Evolutionary conservation across 1,284 basidiomycete genomes (phyloP).

Genomic region (Leucoagaricus sp.): DNA sequence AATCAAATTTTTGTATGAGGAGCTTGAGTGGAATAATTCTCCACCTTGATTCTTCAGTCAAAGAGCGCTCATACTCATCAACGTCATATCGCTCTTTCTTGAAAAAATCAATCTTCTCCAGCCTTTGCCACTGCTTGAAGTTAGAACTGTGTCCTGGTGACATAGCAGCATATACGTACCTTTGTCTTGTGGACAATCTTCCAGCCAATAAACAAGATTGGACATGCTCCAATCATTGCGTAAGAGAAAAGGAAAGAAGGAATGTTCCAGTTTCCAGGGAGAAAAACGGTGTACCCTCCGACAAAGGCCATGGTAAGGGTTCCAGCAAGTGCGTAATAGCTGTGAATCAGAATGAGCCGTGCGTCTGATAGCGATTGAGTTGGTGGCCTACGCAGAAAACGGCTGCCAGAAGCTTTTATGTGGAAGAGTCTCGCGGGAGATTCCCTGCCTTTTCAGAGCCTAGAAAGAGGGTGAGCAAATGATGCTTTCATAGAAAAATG

Average conservation of each 20-base stretch:
- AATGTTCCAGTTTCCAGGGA: constrained; percentile 54
- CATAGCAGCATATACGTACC: constrained; percentile 28
- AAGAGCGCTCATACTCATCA: constrained; percentile 38
- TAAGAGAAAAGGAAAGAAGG: constrained; percentile 59
- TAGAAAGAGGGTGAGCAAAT: constrained; percentile 23
- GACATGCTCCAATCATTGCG: constrained; percentile 54
- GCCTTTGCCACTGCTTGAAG: constrained; percentile 32
- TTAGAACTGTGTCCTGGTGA: not conserved
- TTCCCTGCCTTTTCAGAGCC: constrained; percentile 63
- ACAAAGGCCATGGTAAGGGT: constrained; percentile 55
- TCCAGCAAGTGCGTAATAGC: constrained; percentile 43
- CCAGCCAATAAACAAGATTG: constrained; percentile 56
- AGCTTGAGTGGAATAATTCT: not conserved
- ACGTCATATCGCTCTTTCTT: constrained; percentile 37
- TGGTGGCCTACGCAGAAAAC: constrained; percentile 47
- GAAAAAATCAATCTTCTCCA: constrained; percentile 42
- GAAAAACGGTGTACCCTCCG: constrained; percentile 55
- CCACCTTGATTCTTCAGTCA: not conserved
- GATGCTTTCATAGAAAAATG: constrained; percentile 13
- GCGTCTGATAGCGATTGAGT: not conserved
- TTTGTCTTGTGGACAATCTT: constrained; percentile 58
- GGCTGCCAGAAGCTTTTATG: constrained; percentile 49
- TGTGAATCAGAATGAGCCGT: constrained; percentile 15
- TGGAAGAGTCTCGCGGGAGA: constrained; percentile 59
- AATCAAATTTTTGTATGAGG: not conserved